A percentile compares a stretch with the other conserved stretches of the same genome.
Conservation (phyloP, 768 basidiomycete genomes). For the Suillus spraguei region DNA sequence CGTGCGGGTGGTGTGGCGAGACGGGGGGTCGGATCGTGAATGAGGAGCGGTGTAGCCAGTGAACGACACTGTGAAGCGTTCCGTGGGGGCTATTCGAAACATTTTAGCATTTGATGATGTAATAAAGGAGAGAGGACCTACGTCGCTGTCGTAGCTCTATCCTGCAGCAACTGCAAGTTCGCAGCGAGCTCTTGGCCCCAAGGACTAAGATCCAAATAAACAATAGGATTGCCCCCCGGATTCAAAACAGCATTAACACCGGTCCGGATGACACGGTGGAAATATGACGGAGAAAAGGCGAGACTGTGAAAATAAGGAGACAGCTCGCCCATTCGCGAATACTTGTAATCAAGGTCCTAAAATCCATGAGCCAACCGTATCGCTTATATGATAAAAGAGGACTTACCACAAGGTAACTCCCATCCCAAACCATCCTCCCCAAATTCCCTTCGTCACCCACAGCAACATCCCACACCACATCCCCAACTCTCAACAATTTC, state of each 20-base stretch:
- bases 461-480: conserved; percentile 87
- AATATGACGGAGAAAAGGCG: conserved; percentile 86
- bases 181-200: conserved; percentile 79
- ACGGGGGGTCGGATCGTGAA: conserved; percentile 63
- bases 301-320: conserved; percentile 80
- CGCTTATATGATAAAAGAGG: not conserved
- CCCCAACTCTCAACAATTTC: conserved; percentile 68
- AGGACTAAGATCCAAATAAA: conserved; percentile 72
- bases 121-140: conserved; percentile 40
- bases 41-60: conserved; percentile 82
- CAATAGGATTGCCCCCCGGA: conserved; percentile 58
- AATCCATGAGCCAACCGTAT: conserved; percentile 19
- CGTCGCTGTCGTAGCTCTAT: conserved; percentile 80
- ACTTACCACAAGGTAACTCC: conserved; percentile 77
- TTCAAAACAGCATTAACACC: conserved; percentile 36
- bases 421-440: conserved; percentile 86
- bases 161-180: conserved; percentile 77
- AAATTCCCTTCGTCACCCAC: conserved; percentile 86
- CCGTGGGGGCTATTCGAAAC: conserved; percentile 68
- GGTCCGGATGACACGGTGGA: conserved; percentile 81
- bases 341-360: conserved; percentile 86
- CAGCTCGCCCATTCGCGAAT: conserved; percentile 72
- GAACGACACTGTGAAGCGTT: conserved; percentile 75
- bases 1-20: conserved; percentile 32
- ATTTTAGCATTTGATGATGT: conserved; percentile 9